Conservation (phyloP, 495 filamentous ascomycete genomes). For the Penicillium bovifimosum region DNA sequence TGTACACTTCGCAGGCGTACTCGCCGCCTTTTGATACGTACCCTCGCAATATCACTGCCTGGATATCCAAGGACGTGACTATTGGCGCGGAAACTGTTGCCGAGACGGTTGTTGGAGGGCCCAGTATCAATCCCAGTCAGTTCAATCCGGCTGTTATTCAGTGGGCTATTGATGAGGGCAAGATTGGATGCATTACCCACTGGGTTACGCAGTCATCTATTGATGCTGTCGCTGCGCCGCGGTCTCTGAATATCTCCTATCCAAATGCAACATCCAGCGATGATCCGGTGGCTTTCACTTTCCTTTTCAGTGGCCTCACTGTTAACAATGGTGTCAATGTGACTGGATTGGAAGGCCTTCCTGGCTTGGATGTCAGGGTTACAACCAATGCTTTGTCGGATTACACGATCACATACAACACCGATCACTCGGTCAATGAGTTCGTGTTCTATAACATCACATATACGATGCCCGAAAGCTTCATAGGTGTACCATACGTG, state of each 20-base stretch:
- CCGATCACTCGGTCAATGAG: constrained; percentile 23
- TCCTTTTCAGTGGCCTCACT: constrained; percentile 17
- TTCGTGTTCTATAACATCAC: constrained; percentile 37
- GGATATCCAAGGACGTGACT: constrained; percentile 33
- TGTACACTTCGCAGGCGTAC: constrained; percentile 27
- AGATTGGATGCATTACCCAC: constrained; percentile 20
- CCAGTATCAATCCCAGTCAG: constrained; percentile 25
- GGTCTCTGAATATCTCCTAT: constrained; percentile 33
- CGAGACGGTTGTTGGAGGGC: constrained; percentile 33
- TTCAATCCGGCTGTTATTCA: constrained; percentile 39
- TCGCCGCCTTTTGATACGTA: constrained; percentile 38
- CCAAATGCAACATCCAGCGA: constrained; percentile 21
- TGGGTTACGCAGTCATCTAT: constrained; percentile 29
- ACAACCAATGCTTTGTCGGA: constrained; percentile 10
- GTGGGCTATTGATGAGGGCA: constrained; percentile 26
- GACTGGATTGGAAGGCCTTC: constrained; percentile 21
- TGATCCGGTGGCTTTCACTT: constrained; percentile 17
- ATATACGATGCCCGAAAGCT: constrained; percentile 26
- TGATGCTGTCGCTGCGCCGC: constrained; percentile 25
- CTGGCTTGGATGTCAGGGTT: constrained; percentile 16
- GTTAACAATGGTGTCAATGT: constrained; percentile 16
- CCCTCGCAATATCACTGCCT: constrained; percentile 35
- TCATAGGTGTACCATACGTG: constrained; percentile 23
- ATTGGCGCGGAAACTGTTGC: constrained; percentile 37
- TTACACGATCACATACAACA: constrained; percentile 16